Evolutionary conservation across 139 green algal species (phyloP).

Genomic region (Microglena sp.): DNA sequence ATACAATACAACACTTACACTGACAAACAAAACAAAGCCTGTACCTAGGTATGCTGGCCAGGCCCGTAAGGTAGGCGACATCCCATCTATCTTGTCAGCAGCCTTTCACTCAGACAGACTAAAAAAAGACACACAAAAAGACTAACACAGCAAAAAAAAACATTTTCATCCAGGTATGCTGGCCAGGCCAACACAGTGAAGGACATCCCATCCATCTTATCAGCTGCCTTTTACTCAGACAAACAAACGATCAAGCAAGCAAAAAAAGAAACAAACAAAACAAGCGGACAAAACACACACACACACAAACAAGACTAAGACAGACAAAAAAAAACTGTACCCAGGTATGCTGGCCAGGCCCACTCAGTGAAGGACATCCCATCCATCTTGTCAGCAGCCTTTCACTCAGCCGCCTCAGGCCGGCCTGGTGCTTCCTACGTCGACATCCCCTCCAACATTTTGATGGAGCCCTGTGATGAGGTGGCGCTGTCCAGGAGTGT

Average conservation of each 20-base stretch:
- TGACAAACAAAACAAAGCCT: no score
- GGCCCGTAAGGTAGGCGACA: not conserved
- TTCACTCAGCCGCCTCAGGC: conserved; percentile 27
- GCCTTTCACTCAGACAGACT: no score
- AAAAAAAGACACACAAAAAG: no score
- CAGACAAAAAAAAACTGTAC: not conserved
- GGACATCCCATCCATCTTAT: conserved; percentile 1
- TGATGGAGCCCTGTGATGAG: conserved; percentile 16
- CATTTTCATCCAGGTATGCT: conserved; percentile 13
- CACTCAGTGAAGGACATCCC: not conserved
- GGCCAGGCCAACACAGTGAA: not conserved
- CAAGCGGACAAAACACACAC: no score
- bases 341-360: conserved; percentile 14
- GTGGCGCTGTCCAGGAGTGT: not conserved
- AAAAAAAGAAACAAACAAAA: no score
- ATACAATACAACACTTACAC: no score
- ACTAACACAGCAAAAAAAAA: not conserved
- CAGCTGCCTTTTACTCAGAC: conserved; percentile 6
- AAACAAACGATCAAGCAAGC: no score
- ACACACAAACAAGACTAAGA: no score
- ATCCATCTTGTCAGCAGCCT: not conserved
- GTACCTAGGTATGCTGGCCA: conserved; percentile 15
- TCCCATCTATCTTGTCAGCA: not conserved
- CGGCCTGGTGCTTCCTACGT: conserved; percentile 61
- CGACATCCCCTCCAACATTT: conserved; percentile 63